Evolutionary conservation across 1,139 yeast genomes (phyloP).

Genomic region (Hansenula sp.): DNA sequence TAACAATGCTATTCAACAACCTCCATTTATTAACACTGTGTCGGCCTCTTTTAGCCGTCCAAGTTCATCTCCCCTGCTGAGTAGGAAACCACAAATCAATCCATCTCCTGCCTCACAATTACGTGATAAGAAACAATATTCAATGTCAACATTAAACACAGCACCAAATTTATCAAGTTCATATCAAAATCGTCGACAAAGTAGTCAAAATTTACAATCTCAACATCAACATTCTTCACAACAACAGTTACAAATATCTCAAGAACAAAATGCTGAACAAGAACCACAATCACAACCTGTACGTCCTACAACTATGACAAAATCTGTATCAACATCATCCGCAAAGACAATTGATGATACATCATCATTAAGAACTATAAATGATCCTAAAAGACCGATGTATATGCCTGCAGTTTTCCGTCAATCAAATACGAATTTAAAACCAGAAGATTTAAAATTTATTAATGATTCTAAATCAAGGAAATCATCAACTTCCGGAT

Average conservation of each 20-base stretch:
- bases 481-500: slow-evolving; percentile 5
- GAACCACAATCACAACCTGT: not conserved
- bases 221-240: slow-evolving; percentile 2
- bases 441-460: slow-evolving; percentile 28
- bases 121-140: slow-evolving; percentile 9
- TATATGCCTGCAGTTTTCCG: slow-evolving; percentile 89
- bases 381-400: slow-evolving; percentile 77
- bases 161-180: not conserved
- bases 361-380: slow-evolving; percentile 45
- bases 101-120: slow-evolving; percentile 12
- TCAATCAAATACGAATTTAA: slow-evolving; percentile 40
- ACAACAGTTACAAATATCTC: slow-evolving; percentile 2
- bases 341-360: slow-evolving; percentile 5
- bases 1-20: not conserved
- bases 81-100: slow-evolving; percentile 11
- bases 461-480: slow-evolving; percentile 22
- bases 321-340: slow-evolving; percentile 1
- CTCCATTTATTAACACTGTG: not conserved
- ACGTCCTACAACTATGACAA: not conserved
- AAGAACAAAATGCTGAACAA: slow-evolving; percentile 7
- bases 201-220: slow-evolving; percentile 1
- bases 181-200: slow-evolving; percentile 6
- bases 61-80: slow-evolving; percentile 8
- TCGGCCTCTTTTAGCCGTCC: not conserved
- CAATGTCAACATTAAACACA: slow-evolving; percentile 12